Evolutionary conservation across 2,329 filamentous ascomycete species (phyloP).

Genomic region (Taxawa tesnikishii): DNA sequence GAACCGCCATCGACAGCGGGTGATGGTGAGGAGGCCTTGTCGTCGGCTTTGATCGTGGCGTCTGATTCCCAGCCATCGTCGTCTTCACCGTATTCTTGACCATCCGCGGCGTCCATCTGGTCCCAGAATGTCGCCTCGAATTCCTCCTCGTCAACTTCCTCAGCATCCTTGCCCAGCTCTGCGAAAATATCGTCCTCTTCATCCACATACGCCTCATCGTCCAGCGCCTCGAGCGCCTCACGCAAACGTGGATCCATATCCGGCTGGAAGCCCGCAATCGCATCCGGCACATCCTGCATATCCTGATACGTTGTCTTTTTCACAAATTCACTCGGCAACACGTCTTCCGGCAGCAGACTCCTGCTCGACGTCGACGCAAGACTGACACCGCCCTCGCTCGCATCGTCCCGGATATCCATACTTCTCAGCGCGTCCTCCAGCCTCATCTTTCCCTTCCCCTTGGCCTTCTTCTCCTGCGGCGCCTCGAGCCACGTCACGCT

Average conservation of each 20-base stretch:
- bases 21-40: conserved; percentile 10
- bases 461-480: conserved; percentile 46
- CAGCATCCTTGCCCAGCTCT: conserved; percentile 52
- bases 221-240: conserved; percentile 83
- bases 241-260: conserved; percentile 92
- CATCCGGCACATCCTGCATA: conserved; percentile 85
- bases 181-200: conserved; percentile 79
- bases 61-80: conserved; percentile 94
- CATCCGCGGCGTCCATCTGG: conserved; percentile 14
- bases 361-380: conserved; percentile 14
- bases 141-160: conserved; percentile 66
- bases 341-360: conserved; percentile 55
- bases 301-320: conserved; percentile 73
- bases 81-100: conserved; percentile 30
- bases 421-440: conserved; percentile 72
- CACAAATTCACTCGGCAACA: conserved; percentile 69
- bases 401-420: conserved; percentile 30
- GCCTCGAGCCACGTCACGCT: conserved; percentile 76
- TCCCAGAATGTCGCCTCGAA: conserved; percentile 52
- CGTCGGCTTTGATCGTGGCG: conserved; percentile 60
- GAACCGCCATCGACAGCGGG: too few species aligned
- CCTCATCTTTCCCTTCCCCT: conserved; percentile 60
- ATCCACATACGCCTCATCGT: conserved; percentile 91
- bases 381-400: conserved; percentile 30
- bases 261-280: conserved; percentile 84